Conservation (phyloP, 495 filamentous ascomycete genomes). For the Xylaria scruposa region DNA sequence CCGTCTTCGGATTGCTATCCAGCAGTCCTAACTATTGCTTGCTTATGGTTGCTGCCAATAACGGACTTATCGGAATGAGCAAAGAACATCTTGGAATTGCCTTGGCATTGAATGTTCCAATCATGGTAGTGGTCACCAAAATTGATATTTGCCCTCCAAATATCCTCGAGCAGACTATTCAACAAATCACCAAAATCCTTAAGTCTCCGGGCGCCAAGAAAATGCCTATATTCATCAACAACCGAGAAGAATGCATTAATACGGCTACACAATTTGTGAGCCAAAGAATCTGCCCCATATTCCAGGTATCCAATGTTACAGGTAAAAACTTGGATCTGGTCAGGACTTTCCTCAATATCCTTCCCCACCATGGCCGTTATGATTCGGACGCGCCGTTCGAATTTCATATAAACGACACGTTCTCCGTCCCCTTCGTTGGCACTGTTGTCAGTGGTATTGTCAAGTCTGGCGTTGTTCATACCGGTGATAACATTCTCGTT, state of each 20-base stretch:
- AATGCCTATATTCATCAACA: constrained; percentile 97
- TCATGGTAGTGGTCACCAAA: constrained; percentile 98
- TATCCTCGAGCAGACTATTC: constrained; percentile 91
- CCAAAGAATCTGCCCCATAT: constrained; percentile 94
- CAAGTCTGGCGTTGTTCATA: constrained; percentile 85
- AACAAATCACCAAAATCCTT: constrained; percentile 88
- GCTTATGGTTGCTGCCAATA: constrained; percentile 98
- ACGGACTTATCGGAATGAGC: constrained; percentile 96
- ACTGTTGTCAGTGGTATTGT: constrained; percentile 96
- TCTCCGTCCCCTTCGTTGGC: constrained; percentile 97
- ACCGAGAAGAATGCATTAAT: constrained; percentile 87
- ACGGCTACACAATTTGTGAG: constrained; percentile 96
- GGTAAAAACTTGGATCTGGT: constrained; percentile 81
- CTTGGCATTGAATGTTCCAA: constrained; percentile 91
- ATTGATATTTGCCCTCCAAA: constrained; percentile 98
- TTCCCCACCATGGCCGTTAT: constrained; percentile 94
- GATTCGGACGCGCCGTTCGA: constrained; percentile 88
- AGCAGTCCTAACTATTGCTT: constrained; percentile 98
- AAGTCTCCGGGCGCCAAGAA: constrained; percentile 94
- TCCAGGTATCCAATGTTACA: constrained; percentile 98
- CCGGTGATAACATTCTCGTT: constrained; percentile 86
- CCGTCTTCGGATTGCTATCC: constrained; percentile 92
- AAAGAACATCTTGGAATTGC: constrained; percentile 98
- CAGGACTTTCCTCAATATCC: constrained; percentile 90
- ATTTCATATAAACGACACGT: constrained; percentile 96